These are phyloP conservation scores for Salix brachista DNA, from an alignment of 345 rosid species.

Conservation along the genomic window DNA sequence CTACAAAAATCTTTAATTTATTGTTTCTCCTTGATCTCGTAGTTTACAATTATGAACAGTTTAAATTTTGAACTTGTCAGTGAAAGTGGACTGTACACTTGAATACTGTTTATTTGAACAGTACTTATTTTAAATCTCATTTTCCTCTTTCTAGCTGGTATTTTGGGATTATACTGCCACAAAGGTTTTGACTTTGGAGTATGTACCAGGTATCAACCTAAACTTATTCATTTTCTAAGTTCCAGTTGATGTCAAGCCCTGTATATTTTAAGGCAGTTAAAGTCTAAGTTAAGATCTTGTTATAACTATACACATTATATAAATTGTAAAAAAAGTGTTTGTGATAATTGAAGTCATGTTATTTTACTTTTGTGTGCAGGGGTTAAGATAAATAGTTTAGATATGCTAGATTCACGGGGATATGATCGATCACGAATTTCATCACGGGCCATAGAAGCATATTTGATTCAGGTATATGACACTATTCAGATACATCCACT, in stretches of 20 bases:
- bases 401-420: constrained; percentile 56
- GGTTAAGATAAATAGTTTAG: constrained; percentile 63
- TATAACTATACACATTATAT: not conserved
- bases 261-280: not conserved
- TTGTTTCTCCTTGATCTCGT: not conserved
- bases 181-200: constrained; percentile 95
- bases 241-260: not conserved
- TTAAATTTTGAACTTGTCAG: not conserved
- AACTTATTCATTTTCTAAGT: constrained; percentile 19
- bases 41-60: not conserved
- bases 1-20: constrained; percentile 7
- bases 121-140: constrained; percentile 3
- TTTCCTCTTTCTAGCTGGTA: constrained; percentile 52
- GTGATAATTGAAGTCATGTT: not conserved
- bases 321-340: not conserved
- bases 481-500: not conserved
- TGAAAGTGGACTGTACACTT: not conserved
- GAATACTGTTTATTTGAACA: not conserved
- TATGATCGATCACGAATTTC: constrained; percentile 67
- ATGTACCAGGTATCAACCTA: constrained; percentile 72
- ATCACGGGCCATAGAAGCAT: constrained; percentile 84
- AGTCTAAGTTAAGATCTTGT: not conserved
- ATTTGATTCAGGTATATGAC: constrained; percentile 77
- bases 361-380: constrained; percentile 40
- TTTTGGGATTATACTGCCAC: constrained; percentile 88